These are phyloP conservation scores for Elaeagnus macrophylla DNA, from an alignment of 306 rosid genomes.

Conservation along the genomic window DNA sequence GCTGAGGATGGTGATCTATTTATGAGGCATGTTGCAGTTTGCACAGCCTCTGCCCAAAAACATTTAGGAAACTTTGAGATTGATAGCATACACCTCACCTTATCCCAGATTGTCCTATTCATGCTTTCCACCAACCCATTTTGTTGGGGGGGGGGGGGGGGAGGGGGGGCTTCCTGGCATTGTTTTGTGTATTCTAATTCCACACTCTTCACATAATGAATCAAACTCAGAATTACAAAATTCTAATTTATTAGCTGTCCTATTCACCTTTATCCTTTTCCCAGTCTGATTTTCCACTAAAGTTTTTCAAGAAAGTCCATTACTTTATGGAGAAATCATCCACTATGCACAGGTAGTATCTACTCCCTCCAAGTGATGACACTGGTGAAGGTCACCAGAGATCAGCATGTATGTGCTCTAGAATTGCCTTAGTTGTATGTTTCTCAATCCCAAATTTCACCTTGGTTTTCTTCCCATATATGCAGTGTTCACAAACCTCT, in stretches of 20 bases:
- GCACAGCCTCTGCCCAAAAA: no score
- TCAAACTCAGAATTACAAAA: no score
- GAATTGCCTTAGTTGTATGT: background rate
- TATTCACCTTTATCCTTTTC: background rate
- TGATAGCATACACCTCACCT: no score
- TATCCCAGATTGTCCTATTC: no score
- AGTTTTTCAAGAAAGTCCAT: background rate
- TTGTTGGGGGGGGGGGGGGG: no score
- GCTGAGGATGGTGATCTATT: no score
- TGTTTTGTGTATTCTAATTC: no score
- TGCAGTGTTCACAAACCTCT: background rate
- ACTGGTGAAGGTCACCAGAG: background rate
- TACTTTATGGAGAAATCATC: background rate
- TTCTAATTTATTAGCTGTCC: background rate
- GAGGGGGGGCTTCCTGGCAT: no score
- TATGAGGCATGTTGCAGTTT: no score
- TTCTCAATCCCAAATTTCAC: background rate
- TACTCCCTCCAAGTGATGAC: background rate
- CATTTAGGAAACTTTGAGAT: no score
- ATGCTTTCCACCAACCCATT: no score
- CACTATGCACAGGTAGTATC: background rate
- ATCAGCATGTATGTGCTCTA: background rate
- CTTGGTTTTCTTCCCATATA: background rate
- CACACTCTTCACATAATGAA: no score
- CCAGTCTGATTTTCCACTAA: background rate